phyloP scores from a whole-genome alignment of 345 rosid genomes.

The Hibiscus syriacus region DNA sequence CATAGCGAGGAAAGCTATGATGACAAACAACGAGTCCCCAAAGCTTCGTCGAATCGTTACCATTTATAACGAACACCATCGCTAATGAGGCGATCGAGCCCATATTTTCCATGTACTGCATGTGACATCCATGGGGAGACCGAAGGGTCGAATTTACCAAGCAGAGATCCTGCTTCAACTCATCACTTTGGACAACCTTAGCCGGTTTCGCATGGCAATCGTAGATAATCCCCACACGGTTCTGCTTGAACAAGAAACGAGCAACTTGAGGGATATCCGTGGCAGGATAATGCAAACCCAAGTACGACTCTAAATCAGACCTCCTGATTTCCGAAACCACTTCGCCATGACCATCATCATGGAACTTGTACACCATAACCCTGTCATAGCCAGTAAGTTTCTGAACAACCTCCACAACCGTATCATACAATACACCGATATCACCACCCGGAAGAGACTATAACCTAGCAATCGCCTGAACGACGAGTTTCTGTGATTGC shows the following conservation, averaged over 20 bases:
- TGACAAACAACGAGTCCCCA: too few species aligned
- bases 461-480: constrained; percentile 69
- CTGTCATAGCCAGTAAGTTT: constrained; percentile 88
- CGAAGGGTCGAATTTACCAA: constrained; percentile 71
- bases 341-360: constrained; percentile 86
- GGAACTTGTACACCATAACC: constrained; percentile 86
- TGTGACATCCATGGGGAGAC: constrained; percentile 68
- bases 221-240: constrained; percentile 69
- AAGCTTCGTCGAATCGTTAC: constrained; percentile 36
- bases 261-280: constrained; percentile 84
- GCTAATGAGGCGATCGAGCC: constrained; percentile 74
- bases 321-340: constrained; percentile 78
- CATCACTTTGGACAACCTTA: constrained; percentile 56
- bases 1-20: too few species aligned
- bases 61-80: constrained; percentile 48
- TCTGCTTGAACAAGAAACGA: constrained; percentile 78
- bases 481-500: constrained; percentile 83
- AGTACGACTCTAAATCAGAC: constrained; percentile 80
- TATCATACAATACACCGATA: constrained; percentile 68
- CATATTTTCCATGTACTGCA: constrained; percentile 79
- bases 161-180: constrained; percentile 58
- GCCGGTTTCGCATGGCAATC: constrained; percentile 63
- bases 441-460: constrained; percentile 90
- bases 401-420: constrained; percentile 79
- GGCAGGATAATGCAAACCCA: constrained; percentile 88